Evolutionary conservation across 768 basidiomycete species (phyloP), one percentile per base, ranked within the genome.

Genomic region (Hypholoma sublateritium): DNA sequence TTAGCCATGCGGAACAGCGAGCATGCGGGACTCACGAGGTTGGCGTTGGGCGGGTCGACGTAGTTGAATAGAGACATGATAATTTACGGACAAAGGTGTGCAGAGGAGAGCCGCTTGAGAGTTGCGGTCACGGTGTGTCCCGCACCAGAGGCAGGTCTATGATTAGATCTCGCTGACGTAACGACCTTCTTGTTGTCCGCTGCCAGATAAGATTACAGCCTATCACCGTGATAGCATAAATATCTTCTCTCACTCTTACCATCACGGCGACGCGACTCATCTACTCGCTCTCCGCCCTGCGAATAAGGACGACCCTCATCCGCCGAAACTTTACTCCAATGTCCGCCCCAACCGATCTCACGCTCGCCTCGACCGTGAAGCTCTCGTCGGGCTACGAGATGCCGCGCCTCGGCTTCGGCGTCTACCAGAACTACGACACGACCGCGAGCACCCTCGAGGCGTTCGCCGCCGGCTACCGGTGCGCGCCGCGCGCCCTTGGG

Each of bases 341-440:
- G 50, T 14, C 50, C 7, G 24, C 17, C 4, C 6, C 43, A 13
- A 32, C 53, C 3, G 36, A 53, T 19, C 64, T 71, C 17, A 57
- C 65, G 7, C 56, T 69, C 13, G 24, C 60, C 9, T 69, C 71
- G 7, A 66, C 66, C 3, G 53, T 65, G 25, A 58, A 47, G 28
- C 58, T 66, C 25, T 43, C 59, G 14, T 57, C 62, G 67, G 88
- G 87, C 14, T 69, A 82, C 67, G 55, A 69, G 21, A 84, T 91
- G 73, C 89, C 89, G 21, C 67, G 78, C 5, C 74, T 91, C 2
- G 89, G 89, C 12, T 84, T 90, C 54, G 89, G 83, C 39, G 87
- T 90, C 17, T 91, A 84, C 64, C 78, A 83, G 65, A 90, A 89
- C 70, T 79, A 82, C 61, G 74, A 80, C 47, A 74, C 85, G 49